These are phyloP conservation scores for Narthecium ossifragum DNA, from an alignment of 106 monocot genomes.

Conservation along the genomic window DNA sequence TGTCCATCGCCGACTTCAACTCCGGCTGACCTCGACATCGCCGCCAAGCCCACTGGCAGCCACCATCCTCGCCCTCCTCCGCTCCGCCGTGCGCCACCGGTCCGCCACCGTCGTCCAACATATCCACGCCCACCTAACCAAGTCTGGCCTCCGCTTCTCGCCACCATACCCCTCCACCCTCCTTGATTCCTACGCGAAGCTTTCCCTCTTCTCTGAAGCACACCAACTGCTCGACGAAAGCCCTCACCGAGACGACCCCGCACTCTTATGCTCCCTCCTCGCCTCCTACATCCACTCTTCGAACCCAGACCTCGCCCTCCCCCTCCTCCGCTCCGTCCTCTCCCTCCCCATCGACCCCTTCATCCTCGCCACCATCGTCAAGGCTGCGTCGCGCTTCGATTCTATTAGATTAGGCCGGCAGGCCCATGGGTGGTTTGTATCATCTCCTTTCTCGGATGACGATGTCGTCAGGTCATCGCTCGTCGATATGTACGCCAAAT, in stretches of 20 bases:
- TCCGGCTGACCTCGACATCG: too few species aligned
- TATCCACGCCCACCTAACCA: conserved; percentile 55
- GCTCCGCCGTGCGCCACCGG: conserved; percentile 16
- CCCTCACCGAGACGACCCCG: conserved; percentile 35
- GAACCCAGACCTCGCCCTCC: conserved; percentile 20
- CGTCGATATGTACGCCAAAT: conserved; percentile 79
- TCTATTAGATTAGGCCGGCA: conserved; percentile 43
- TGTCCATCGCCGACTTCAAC: too few species aligned
- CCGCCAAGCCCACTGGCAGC: too few species aligned
- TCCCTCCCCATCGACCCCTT: conserved; percentile 33
- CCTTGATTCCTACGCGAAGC: conserved; percentile 44
- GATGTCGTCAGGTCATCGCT: conserved; percentile 64
- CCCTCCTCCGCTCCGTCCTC: conserved; percentile 42
- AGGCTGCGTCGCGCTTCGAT: conserved; percentile 34
- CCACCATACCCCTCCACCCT: conserved; percentile 32
- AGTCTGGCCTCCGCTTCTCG: conserved; percentile 24
- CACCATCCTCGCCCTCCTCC: conserved; percentile 29
- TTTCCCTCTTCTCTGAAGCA: conserved; percentile 25
- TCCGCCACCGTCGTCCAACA: conserved; percentile 10
- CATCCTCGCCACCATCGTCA: conserved; percentile 60
- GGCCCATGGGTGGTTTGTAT: conserved; percentile 39
- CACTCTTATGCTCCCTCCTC: conserved; percentile 45
- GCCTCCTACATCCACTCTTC: conserved; percentile 38
- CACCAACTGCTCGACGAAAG: conserved; percentile 53
- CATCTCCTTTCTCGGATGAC: conserved; percentile 31